Conservation (phyloP, 345 rosid species). For the Rhodomyrtus tomentosa region DNA sequence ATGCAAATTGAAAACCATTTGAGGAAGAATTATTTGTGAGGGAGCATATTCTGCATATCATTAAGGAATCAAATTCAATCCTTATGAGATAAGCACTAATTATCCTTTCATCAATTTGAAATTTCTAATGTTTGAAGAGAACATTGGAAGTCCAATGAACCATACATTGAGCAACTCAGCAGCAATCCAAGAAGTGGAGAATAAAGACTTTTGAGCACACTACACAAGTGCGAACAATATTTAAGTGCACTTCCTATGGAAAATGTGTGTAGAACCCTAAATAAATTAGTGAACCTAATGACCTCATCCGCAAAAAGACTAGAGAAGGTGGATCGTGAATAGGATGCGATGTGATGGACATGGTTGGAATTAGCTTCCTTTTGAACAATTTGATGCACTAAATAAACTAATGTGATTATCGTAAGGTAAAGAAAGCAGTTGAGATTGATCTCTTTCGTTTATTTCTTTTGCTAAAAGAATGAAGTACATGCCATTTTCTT, state of each 20-base stretch:
- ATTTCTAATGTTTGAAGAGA: not conserved
- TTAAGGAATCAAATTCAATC: not conserved
- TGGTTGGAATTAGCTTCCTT: not conserved
- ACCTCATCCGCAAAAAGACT: not conserved
- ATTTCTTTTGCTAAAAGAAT: not conserved
- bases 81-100: not conserved
- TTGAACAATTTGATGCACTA: not conserved
- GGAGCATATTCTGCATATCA: not conserved
- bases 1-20: not conserved
- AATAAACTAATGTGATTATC: not conserved
- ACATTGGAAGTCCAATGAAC: not conserved
- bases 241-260: not conserved
- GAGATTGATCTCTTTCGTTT: not conserved
- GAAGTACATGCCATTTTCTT: not conserved
- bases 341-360: not conserved
- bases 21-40: not conserved
- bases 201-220: not conserved
- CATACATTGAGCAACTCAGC: not conserved
- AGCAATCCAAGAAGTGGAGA: not conserved
- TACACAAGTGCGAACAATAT: not conserved
- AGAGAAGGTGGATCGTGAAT: not conserved
- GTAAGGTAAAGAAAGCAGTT: not conserved
- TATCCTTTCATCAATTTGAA: not conserved
- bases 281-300: not conserved
- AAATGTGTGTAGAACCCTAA: not conserved